A percentile compares a stretch with the other conserved stretches of the same genome.
phyloP scores from a whole-genome alignment of 2,329 filamentous ascomycete genomes.

The Pseudogymnoascus sp. region DNA sequence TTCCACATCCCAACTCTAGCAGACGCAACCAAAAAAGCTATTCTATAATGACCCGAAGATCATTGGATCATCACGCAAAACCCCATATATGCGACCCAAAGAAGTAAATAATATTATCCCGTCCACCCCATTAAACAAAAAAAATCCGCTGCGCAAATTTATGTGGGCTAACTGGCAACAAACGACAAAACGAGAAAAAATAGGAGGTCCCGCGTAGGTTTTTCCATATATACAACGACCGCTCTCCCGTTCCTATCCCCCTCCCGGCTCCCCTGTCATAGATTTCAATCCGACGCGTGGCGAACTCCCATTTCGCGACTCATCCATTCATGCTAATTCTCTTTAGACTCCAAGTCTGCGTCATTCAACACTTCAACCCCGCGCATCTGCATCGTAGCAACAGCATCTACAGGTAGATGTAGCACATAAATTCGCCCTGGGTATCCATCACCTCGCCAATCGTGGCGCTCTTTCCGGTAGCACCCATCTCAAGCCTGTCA shows the following conservation, averaged over 20 bases:
- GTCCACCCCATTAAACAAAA: background rate
- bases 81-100: background rate
- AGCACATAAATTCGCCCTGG: background rate
- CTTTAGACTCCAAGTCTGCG: background rate
- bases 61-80: background rate
- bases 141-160: constrained; percentile 1
- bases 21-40: background rate
- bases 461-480: background rate
- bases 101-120: constrained; percentile 6
- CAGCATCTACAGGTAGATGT: constrained; percentile 4
- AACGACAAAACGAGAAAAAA: background rate
- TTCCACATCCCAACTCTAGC: background rate
- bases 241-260: background rate
- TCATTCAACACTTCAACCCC: background rate
- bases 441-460: background rate
- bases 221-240: background rate
- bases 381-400: background rate
- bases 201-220: background rate
- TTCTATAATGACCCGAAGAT: background rate
- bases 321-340: background rate
- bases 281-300: background rate
- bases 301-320: constrained; percentile 2
- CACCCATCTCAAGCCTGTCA: background rate
- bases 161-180: background rate
- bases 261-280: background rate